Evolutionary conservation across 306 rosid species (phyloP), one percentile per base, ranked within the genome.

Genomic region (Alnus glutinosa): DNA sequence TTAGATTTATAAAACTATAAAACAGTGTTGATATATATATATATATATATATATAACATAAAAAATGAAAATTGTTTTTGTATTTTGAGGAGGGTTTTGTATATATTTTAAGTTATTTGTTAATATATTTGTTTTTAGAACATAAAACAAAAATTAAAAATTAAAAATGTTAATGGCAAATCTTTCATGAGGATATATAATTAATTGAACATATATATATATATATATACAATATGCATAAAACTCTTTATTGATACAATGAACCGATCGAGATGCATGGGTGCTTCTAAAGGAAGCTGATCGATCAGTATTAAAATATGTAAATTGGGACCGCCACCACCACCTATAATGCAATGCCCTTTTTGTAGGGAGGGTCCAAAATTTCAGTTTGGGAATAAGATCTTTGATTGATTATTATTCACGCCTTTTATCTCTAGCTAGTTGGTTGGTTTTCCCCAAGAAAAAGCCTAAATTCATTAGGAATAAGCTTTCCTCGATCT

Each of bases 261-360:
- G 49, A 36, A 30, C 18, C 47, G 9, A 46, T 11, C 28, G 28
- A 23, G 28, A 23, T 23, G 28, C 28, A 72, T 28, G 47, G 32
- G 32, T 28, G 32, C 39, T 13, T 32, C 47, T 6, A 67, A 46
- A 57, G 46, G 67, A 69, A 59, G 64, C 49, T 55, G 46, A 42
- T 37, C 42, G 28, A 37, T 42, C 9, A 50, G 42, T 1, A 4
- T 44, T 30, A 10, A 57, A 42, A 12, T 36, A 9, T 9, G 69
- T 34, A 64, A 87, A 2, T 61, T 75, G 85, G 86, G 89, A 36
- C 87, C 89, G 76, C 86, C 86, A 81, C 81, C 59, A 75, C 59
- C 47, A 42, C 7, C 46, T 42, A 42, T 42, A 75, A 30, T 15
- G 77, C 1, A 42, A 46, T 71, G 9, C 49, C 73, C 84, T 72